Percentiles rank a stretch among this genome's conserved stretches.
phyloP scores from a whole-genome alignment of 176 grass and related monocot species.

The Musa beccarii region DNA sequence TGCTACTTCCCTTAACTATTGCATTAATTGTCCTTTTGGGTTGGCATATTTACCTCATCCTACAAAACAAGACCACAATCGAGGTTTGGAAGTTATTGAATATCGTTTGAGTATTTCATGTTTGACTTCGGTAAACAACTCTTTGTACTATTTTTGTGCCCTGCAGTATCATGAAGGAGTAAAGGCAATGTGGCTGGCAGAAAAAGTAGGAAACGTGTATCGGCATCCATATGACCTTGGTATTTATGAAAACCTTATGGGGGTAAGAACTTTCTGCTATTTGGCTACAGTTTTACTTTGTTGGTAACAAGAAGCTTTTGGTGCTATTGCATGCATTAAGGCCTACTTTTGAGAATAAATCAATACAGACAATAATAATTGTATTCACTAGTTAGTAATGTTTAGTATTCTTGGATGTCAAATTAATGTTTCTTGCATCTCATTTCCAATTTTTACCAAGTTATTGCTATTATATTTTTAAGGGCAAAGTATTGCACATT shows the following conservation, averaged over 20 bases:
- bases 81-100: conserved; percentile 36
- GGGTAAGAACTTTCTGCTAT: conserved; percentile 36
- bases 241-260: conserved; percentile 74
- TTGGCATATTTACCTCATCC: conserved; percentile 91
- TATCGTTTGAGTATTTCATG: background rate
- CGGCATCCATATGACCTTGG: conserved; percentile 85
- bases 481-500: background rate
- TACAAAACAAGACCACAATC: conserved; percentile 96
- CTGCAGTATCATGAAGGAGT: conserved; percentile 95
- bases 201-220: conserved; percentile 80
- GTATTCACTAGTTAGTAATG: background rate
- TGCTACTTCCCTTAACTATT: conserved; percentile 66
- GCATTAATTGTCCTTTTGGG: conserved; percentile 56
- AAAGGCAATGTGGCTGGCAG: conserved; percentile 76
- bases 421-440: background rate
- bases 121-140: background rate
- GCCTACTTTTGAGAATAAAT: background rate
- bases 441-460: background rate
- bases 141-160: background rate
- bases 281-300: background rate
- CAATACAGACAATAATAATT: background rate
- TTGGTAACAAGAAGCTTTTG: background rate
- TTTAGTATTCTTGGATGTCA: background rate
- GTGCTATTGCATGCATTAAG: background rate
- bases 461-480: background rate